These are phyloP conservation scores for Fusarium protoensiforme DNA, from an alignment of 2,329 filamentous ascomycete species.

Conservation along the genomic window DNA sequence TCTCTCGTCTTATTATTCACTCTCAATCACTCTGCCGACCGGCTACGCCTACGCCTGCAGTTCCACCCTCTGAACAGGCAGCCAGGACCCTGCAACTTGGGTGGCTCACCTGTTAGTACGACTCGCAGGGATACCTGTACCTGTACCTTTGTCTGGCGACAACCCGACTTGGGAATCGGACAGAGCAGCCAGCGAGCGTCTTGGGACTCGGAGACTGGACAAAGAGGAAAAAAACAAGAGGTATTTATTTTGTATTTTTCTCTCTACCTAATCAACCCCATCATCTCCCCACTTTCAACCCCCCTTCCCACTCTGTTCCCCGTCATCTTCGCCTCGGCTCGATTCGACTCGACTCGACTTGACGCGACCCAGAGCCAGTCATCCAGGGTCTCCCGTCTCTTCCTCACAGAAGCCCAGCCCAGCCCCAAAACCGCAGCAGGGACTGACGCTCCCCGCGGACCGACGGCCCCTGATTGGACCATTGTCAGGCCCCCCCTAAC, in stretches of 20 bases:
- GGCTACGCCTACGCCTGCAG: background rate
- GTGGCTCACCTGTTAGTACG: conserved; percentile 4
- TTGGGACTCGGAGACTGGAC: background rate
- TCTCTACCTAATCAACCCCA: background rate
- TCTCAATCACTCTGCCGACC: conserved; percentile 6
- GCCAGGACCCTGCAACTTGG: conserved; percentile 18
- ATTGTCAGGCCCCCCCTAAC: conserved; percentile 38
- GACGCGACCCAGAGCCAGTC: conserved; percentile 28
- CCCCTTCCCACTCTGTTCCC: background rate
- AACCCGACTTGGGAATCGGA: background rate
- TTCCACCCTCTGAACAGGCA: conserved; percentile 11
- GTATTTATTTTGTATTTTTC: background rate
- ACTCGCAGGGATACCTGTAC: conserved; percentile 4
- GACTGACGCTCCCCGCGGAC: conserved; percentile 43
- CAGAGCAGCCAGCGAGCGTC: background rate
- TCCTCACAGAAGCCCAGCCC: background rate
- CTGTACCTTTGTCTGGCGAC: conserved; percentile 6
- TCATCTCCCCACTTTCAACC: background rate
- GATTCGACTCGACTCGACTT: background rate
- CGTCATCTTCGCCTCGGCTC: conserved; percentile 5
- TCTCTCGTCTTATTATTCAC: background rate
- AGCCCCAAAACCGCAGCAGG: conserved; percentile 16
- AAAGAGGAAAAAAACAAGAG: background rate
- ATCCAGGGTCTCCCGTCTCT: conserved; percentile 23
- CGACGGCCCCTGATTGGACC: conserved; percentile 47